These are phyloP conservation scores for Dioscorea zingiberensis DNA, from an alignment of 106 monocot species.

Conservation along the genomic window DNA sequence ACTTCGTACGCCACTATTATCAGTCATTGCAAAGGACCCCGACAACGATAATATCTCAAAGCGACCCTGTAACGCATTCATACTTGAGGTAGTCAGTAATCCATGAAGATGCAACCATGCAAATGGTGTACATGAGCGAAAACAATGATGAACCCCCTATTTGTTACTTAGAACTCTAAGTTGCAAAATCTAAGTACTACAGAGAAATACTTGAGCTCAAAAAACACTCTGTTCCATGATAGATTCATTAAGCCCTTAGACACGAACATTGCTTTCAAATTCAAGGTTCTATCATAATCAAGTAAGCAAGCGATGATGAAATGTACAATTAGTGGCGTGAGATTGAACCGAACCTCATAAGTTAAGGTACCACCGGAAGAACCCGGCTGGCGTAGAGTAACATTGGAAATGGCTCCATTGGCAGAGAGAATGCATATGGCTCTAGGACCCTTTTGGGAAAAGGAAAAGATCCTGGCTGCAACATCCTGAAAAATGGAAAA, in stretches of 20 bases:
- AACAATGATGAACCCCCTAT: no score
- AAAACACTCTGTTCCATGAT: no score
- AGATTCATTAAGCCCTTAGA: no score
- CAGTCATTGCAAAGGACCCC: conserved; percentile 57
- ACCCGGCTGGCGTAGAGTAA: conserved; percentile 62
- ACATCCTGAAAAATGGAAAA: conserved; percentile 40
- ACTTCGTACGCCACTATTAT: conserved; percentile 41
- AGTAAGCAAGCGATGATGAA: not conserved
- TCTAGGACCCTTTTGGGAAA: conserved; percentile 72
- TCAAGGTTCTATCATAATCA: not conserved
- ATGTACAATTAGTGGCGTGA: not conserved
- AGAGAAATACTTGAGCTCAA: no score
- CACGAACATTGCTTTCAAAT: no score
- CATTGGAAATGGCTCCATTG: conserved; percentile 77
- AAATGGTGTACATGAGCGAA: no score
- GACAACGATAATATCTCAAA: conserved; percentile 72
- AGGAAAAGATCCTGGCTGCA: conserved; percentile 52
- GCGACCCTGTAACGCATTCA: conserved; percentile 44
- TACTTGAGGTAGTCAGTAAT: no score
- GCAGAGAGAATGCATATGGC: conserved; percentile 75
- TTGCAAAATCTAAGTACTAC: no score
- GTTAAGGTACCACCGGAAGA: conserved; percentile 68
- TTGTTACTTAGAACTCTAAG: no score
- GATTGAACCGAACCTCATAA: conserved; percentile 62
- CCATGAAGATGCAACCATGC: no score